These are phyloP conservation scores for Plasmodium inui DNA, from an alignment of 169 alveolate genomes.

Conservation along the genomic window DNA sequence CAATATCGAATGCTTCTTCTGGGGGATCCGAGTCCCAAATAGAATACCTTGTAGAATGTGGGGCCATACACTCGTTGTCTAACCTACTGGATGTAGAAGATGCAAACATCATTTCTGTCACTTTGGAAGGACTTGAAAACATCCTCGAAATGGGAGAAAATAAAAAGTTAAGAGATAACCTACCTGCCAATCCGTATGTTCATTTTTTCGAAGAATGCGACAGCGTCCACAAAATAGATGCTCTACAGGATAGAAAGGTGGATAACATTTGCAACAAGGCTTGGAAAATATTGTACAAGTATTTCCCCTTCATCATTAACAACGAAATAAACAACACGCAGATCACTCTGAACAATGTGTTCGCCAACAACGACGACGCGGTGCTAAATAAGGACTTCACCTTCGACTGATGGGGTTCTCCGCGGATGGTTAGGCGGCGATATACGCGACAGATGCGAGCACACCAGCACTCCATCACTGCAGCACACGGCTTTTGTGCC, in stretches of 20 bases:
- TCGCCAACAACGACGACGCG: conserved; percentile 64
- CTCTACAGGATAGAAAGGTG: conserved; percentile 84
- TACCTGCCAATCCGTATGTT: conserved; percentile 90
- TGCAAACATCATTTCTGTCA: conserved; percentile 93
- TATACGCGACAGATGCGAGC: neutral
- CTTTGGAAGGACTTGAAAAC: conserved; percentile 93
- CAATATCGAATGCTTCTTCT: conserved; percentile 96
- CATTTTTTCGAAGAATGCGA: conserved; percentile 88
- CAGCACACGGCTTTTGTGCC: too few species aligned
- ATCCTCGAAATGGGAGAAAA: conserved; percentile 92
- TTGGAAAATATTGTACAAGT: conserved; percentile 80
- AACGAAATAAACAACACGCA: conserved; percentile 75
- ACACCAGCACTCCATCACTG: neutral
- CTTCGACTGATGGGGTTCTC: conserved; percentile 17
- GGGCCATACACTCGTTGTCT: conserved; percentile 93
- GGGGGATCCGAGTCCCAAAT: conserved; percentile 92
- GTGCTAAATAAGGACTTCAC: conserved; percentile 67
- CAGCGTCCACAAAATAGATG: conserved; percentile 81
- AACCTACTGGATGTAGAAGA: conserved; percentile 90
- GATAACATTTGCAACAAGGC: conserved; percentile 82
- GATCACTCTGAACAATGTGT: conserved; percentile 51
- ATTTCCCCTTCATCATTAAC: conserved; percentile 82
- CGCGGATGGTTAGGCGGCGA: neutral
- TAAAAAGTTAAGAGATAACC: conserved; percentile 81
- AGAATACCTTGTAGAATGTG: conserved; percentile 91